Percentiles rank a stretch among this genome's conserved stretches.
Conservation (phyloP, 352 stramenopile genomes). For the Phytophthora pluvialis region DNA sequence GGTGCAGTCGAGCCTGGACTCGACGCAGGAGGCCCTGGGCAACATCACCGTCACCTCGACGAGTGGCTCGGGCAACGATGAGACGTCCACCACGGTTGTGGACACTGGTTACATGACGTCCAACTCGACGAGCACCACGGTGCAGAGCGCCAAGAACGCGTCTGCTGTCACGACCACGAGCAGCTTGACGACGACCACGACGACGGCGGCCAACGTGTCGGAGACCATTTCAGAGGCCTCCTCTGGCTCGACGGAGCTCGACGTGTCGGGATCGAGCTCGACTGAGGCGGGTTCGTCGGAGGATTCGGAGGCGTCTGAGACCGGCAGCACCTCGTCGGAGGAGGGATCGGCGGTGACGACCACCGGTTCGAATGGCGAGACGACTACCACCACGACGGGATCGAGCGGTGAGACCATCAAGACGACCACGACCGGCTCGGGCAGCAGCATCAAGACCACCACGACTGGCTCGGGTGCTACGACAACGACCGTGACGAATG, state of each 20-base stretch:
- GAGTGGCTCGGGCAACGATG: conserved; percentile 17
- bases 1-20: conserved; percentile 39
- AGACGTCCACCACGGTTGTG: conserved; percentile 34
- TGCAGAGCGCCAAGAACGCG: conserved; percentile 24
- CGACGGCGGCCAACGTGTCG: conserved; percentile 30
- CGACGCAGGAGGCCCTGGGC: conserved; percentile 29
- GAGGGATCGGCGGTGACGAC: conserved; percentile 24
- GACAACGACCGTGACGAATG: conserved; percentile 24
- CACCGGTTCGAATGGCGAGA: conserved; percentile 24
- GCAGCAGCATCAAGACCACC: conserved; percentile 8
- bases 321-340: conserved; percentile 17
- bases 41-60: conserved; percentile 41
- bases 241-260: conserved; percentile 27
- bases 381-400: conserved; percentile 21
- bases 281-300: conserved; percentile 9
- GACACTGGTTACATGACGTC: conserved; percentile 42
- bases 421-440: conserved; percentile 21
- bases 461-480: conserved; percentile 22
- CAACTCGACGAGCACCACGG: conserved; percentile 36
- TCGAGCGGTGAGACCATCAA: conserved; percentile 20
- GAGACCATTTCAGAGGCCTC: conserved; percentile 35
- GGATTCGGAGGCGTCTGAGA: conserved; percentile 14
- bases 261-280: conserved; percentile 28
- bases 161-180: conserved; percentile 32
- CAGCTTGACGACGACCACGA: conserved; percentile 34